Conservation (phyloP, 768 basidiomycete genomes). For the Trichaptum fuscoviolaceum region DNA sequence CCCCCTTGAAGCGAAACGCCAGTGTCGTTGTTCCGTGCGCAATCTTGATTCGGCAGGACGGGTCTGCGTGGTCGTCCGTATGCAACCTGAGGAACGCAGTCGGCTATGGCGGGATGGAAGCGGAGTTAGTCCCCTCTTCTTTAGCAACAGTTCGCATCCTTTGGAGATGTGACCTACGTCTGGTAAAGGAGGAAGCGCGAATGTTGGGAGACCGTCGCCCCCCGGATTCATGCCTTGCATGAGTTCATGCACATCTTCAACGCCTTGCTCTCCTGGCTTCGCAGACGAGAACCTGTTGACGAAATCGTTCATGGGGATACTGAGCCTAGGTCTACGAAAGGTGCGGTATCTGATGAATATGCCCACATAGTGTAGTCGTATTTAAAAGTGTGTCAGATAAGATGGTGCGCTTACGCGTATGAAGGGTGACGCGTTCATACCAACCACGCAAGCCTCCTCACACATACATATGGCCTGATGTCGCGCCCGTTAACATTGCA, state of each 20-base stretch:
- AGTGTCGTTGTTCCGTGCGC: conserved; percentile 98
- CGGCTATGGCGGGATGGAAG: conserved; percentile 51
- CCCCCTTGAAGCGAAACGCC: conserved; percentile 94
- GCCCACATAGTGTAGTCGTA: not conserved
- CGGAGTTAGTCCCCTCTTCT: not conserved
- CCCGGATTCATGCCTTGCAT: conserved; percentile 25
- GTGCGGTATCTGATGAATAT: not conserved
- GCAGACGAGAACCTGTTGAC: conserved; percentile 61
- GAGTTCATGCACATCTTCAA: conserved; percentile 51
- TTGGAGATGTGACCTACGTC: conserved; percentile 50
- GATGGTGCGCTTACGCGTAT: conserved; percentile 27
- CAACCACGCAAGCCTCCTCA: not conserved
- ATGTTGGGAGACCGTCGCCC: conserved; percentile 64
- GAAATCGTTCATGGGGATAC: conserved; percentile 62
- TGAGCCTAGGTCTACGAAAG: not conserved
- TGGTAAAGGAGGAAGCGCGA: conserved; percentile 65
- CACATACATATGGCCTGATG: not conserved
- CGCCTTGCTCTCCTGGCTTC: conserved; percentile 39
- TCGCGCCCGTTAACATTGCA: no score
- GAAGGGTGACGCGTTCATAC: conserved; percentile 18
- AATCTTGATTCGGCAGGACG: conserved; percentile 93
- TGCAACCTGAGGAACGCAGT: conserved; percentile 85
- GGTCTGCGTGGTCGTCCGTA: conserved; percentile 94
- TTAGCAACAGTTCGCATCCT: not conserved
- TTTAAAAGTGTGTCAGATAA: not conserved